Percentiles rank a stretch among this genome's conserved stretches.
Conservation (phyloP, 2,329 filamentous ascomycete species). For the Talaromyces sp. region DNA sequence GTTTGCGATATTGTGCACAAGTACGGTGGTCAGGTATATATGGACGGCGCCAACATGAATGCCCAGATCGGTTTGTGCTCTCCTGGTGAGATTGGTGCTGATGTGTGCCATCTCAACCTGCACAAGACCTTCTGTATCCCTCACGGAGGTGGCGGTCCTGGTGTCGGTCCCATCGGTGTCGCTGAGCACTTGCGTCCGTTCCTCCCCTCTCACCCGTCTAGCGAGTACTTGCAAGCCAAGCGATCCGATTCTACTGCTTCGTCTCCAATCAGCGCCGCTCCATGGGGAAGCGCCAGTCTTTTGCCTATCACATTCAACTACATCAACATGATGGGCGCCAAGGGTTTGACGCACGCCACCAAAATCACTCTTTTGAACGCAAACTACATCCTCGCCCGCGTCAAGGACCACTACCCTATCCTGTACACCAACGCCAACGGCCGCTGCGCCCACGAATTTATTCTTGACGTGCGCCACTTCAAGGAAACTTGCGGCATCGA, state of each 20-base stretch:
- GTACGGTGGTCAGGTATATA: slow-evolving; percentile 90
- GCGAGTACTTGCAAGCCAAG: slow-evolving; percentile 46
- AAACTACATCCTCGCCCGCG: slow-evolving; percentile 89
- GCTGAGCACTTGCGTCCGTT: slow-evolving; percentile 74
- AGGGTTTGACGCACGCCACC: slow-evolving; percentile 82
- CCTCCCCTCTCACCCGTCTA: slow-evolving; percentile 68
- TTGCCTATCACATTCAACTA: slow-evolving; percentile 94
- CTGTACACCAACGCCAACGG: slow-evolving; percentile 88
- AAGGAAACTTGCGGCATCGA: slow-evolving; percentile 79
- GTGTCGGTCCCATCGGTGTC: slow-evolving; percentile 90
- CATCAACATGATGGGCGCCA: slow-evolving; percentile 85
- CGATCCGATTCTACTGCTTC: slow-evolving; percentile 48
- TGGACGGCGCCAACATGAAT: slow-evolving; percentile 99
- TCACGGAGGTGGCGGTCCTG: slow-evolving; percentile 89
- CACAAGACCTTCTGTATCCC: slow-evolving; percentile 99
- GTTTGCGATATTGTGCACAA: slow-evolving; percentile 82
- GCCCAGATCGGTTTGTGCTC: slow-evolving; percentile 95
- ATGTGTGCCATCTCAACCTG: slow-evolving; percentile 94
- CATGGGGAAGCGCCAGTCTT: slow-evolving; percentile 85
- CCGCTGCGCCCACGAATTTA: slow-evolving; percentile 95
- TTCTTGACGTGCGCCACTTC: slow-evolving; percentile 83
- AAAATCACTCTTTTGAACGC: slow-evolving; percentile 92
- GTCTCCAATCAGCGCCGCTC: slow-evolving; percentile 72
- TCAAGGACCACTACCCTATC: slow-evolving; percentile 82
- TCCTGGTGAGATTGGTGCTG: slow-evolving; percentile 89